Evolutionary conservation across 2,329 filamentous ascomycete species (phyloP), one percentile per base, ranked within the genome.

Genomic region (Pseudogymnoascus verrucosus): DNA sequence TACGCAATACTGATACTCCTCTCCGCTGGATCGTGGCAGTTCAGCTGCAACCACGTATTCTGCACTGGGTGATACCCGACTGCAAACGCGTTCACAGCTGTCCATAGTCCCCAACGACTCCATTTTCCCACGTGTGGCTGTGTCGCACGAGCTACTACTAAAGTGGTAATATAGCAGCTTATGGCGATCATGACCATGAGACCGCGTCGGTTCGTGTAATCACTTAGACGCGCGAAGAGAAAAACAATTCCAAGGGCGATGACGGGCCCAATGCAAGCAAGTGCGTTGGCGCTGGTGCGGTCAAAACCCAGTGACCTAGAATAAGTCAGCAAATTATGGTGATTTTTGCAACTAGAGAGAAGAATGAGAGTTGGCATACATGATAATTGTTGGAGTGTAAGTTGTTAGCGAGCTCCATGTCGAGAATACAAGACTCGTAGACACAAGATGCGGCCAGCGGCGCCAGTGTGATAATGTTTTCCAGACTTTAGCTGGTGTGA

Each of bases 81-180:
- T 14, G 65, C 69, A 63, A 71, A 73, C 19, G 66, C 65, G 26
- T 71, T 64, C 4, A 64, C 63, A 10, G 64, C 34, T 2, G 67
- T 60, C 69, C 42, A 64, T 11, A 62, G 44, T 6, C 63, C 60
- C 23, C 36, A 62, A 2, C 44, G 26, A 10, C 39, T 40, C 60
- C 63, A 62, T 42, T 61, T 64, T 0, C 60, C 60, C 5, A 68
- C 71, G 14, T 60, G 54, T 42, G 34, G 71, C 7, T 71, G 64
- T 16, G 69, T 65, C 5, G 65, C 68, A 3, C 74, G 70, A 4
- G 77, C 67, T 61, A 74, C 74, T 2, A 70, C 63, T 26, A 76
- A 76, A 1, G 75, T 72, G 28, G 77, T 75, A 2, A 77, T 67
- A 54, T 73, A 74, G 74, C 76, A 78, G 4, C 73, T 71, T 12